Conservation (phyloP, 31 red algal species). For the Bonnemaisonia californica region DNA sequence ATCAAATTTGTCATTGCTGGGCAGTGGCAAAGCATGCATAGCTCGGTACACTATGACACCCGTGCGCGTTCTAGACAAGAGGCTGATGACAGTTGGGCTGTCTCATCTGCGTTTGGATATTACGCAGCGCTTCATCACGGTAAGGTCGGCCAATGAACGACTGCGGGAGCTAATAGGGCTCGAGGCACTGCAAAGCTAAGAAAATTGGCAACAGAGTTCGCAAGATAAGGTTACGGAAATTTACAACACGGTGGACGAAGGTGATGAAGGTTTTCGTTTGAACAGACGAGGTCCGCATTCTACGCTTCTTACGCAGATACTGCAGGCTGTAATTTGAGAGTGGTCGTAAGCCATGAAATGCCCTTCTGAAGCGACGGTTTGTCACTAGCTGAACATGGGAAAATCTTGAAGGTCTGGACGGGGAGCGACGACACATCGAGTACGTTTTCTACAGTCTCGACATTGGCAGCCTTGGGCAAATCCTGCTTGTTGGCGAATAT, state of each 20-base stretch:
- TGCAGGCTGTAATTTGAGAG: constrained; percentile 45
- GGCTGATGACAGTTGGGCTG: too few species aligned
- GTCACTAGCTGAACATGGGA: constrained; percentile 46
- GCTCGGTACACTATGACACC: too few species aligned
- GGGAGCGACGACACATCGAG: constrained; percentile 51
- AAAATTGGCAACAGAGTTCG: neutral
- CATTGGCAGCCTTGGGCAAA: constrained; percentile 27
- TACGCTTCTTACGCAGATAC: neutral
- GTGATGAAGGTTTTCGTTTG: neutral
- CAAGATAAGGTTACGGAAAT: neutral
- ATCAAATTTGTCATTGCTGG: neutral
- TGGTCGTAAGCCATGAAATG: constrained; percentile 44
- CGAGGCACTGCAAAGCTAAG: neutral
- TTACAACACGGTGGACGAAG: neutral
- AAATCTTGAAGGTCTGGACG: constrained; percentile 57
- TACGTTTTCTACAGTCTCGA: constrained; percentile 56
- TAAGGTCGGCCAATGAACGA: too few species aligned
- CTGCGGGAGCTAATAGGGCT: neutral
- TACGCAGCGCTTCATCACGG: too few species aligned
- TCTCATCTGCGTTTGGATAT: too few species aligned
- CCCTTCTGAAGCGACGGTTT: constrained; percentile 36
- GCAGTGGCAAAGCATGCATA: neutral
- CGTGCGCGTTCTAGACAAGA: too few species aligned
- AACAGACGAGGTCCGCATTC: neutral
- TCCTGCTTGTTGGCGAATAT: constrained; percentile 97